A percentile compares a stretch with the other conserved stretches of the same genome.
phyloP scores from a whole-genome alignment of 2,329 filamentous ascomycete genomes.

The Colletotrichum somersetense region DNA sequence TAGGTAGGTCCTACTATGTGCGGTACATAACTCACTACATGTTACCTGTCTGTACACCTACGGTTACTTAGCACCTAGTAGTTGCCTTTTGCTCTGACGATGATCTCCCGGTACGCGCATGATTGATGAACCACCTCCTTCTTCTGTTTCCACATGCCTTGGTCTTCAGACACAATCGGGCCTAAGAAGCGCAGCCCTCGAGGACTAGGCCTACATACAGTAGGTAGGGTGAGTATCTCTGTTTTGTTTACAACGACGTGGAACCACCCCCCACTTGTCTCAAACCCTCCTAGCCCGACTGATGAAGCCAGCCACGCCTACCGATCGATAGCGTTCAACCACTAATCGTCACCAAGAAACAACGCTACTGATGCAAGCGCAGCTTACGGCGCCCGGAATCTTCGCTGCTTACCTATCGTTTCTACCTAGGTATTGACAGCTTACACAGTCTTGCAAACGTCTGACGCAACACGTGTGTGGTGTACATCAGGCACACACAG shows the following conservation, averaged over 20 bases:
- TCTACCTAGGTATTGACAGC: neutral
- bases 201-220: too few species aligned
- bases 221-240: neutral
- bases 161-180: neutral
- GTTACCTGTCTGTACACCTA: too few species aligned
- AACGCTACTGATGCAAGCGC: constrained; percentile 7
- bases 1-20: too few species aligned
- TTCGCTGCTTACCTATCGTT: neutral
- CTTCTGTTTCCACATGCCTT: neutral
- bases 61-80: too few species aligned
- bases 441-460: neutral
- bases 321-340: constrained; percentile 1
- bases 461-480: constrained; percentile 5
- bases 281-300: neutral
- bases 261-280: neutral
- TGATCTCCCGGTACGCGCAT: neutral
- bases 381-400: constrained; percentile 21
- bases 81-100: neutral
- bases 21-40: too few species aligned
- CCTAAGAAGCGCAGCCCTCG: neutral
- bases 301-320: constrained; percentile 18
- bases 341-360: constrained; percentile 7
- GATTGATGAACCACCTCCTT: neutral
- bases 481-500: constrained; percentile 1
- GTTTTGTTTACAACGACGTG: neutral